A percentile compares a stretch with the other conserved stretches of the same genome.
phyloP scores from a whole-genome alignment of 139 green algal species.

The Edaphochlamys debaryana region DNA sequence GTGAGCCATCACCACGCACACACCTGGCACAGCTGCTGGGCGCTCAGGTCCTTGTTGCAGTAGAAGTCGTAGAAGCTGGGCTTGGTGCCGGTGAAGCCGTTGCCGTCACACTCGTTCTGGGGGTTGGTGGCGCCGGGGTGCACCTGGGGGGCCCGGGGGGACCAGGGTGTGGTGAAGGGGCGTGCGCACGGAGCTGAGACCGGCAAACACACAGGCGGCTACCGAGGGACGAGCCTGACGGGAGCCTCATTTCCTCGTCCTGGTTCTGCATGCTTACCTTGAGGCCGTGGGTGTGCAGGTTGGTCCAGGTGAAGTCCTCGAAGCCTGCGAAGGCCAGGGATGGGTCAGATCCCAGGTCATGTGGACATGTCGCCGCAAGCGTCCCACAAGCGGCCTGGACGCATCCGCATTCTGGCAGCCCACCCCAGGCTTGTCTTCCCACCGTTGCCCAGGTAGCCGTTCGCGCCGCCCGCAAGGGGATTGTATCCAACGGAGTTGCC shows the following conservation, averaged over 20 bases:
- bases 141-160: background rate
- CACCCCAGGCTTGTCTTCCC: too few relatives aligned
- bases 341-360: too few relatives aligned
- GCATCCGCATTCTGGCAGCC: too few relatives aligned
- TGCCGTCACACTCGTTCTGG: background rate
- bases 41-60: background rate
- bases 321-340: background rate
- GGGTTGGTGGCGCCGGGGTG: background rate
- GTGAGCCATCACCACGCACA: too few relatives aligned
- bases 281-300: constrained; percentile 37
- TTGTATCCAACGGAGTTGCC: background rate
- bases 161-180: background rate
- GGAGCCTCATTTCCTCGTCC: background rate
- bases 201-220: background rate
- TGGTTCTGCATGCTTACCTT: background rate
- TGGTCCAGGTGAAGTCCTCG: constrained; percentile 29
- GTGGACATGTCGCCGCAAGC: too few relatives aligned
- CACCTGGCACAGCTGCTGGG: constrained; percentile 3
- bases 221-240: too few relatives aligned
- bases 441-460: too few relatives aligned
- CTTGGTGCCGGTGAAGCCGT: background rate
- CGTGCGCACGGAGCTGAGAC: background rate
- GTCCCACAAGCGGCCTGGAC: too few relatives aligned
- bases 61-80: background rate
- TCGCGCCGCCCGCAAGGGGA: too few relatives aligned